Conservation (phyloP, 164 flowering plant genomes). For the Nelumbo lutea region DNA sequence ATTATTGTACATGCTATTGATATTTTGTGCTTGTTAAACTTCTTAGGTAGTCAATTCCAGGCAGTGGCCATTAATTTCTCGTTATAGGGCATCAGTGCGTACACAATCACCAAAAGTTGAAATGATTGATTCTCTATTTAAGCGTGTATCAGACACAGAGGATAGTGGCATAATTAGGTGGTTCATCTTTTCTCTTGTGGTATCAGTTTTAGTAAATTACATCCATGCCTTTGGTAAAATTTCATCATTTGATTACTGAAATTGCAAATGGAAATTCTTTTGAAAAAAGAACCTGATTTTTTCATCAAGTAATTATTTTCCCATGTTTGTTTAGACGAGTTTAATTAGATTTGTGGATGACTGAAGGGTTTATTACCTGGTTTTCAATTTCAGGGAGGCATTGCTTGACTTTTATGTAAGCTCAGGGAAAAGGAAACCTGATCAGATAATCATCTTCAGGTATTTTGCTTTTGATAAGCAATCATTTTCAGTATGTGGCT, state of each 20-base stretch:
- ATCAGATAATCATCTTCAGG: slow-evolving; percentile 90
- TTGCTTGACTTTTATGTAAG: slow-evolving; percentile 69
- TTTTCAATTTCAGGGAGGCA: slow-evolving; percentile 52
- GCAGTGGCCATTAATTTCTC: slow-evolving; percentile 80
- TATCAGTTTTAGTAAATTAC: too few relatives aligned
- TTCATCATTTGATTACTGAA: too few relatives aligned
- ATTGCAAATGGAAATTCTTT: too few relatives aligned
- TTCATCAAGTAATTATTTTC: not conserved
- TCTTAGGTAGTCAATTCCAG: slow-evolving; percentile 84
- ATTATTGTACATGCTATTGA: not conserved
- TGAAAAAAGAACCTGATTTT: too few relatives aligned
- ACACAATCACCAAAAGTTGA: slow-evolving; percentile 85
- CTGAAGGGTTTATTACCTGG: not conserved
- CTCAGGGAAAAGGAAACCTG: slow-evolving; percentile 73
- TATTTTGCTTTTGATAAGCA: slow-evolving; percentile 6
- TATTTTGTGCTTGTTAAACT: not conserved
- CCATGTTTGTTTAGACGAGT: not conserved
- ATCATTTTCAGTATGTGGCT: not conserved
- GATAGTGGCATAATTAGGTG: slow-evolving; percentile 75
- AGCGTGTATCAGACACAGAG: slow-evolving; percentile 38
- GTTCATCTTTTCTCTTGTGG: too few relatives aligned
- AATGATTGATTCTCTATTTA: slow-evolving; percentile 66
- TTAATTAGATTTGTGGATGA: not conserved
- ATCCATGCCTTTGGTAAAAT: too few relatives aligned
- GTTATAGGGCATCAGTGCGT: slow-evolving; percentile 80